These are phyloP conservation scores for Boletus tomentosulus DNA, from an alignment of 768 basidiomycete genomes.

Conservation along the genomic window DNA sequence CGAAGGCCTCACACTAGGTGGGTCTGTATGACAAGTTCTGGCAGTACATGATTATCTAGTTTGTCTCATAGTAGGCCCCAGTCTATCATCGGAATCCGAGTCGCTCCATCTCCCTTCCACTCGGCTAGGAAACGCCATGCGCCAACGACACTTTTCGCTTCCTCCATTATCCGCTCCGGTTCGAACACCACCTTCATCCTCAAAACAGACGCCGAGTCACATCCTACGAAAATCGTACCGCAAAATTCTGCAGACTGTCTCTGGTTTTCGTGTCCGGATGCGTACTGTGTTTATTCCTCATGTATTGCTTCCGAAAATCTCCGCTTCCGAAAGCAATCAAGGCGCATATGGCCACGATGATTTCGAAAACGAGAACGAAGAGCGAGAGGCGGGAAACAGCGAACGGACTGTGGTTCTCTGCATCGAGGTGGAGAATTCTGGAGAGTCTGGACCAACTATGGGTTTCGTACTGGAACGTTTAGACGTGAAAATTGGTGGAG, in stretches of 20 bases:
- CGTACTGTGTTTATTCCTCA: constrained; percentile 91
- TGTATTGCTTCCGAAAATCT: constrained; percentile 55
- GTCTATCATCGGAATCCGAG: constrained; percentile 34
- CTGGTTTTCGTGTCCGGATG: constrained; percentile 89
- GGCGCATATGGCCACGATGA: constrained; percentile 29
- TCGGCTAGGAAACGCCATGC: constrained; percentile 64
- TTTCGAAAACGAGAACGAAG: constrained; percentile 46
- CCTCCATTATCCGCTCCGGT: constrained; percentile 44
- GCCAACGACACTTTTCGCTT: constrained; percentile 64
- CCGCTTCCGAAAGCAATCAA: constrained; percentile 25
- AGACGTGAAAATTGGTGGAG: constrained; percentile 71
- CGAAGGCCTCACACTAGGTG: constrained; percentile 64
- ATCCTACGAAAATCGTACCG: constrained; percentile 85
- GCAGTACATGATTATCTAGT: background rate
- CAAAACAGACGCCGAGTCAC: constrained; percentile 47
- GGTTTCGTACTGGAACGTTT: constrained; percentile 77
- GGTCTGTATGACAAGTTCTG: constrained; percentile 17
- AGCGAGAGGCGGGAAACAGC: constrained; percentile 63
- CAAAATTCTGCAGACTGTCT: constrained; percentile 70
- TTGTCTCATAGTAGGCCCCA: constrained; percentile 38
- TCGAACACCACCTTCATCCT: constrained; percentile 44
- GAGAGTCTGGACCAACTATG: constrained; percentile 53
- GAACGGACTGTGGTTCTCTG: constrained; percentile 88
- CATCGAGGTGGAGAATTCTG: constrained; percentile 84
- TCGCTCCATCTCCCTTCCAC: constrained; percentile 59